Conservation (phyloP, 2,329 filamentous ascomycete genomes). For the Talaromyces amestolkiae region DNA sequence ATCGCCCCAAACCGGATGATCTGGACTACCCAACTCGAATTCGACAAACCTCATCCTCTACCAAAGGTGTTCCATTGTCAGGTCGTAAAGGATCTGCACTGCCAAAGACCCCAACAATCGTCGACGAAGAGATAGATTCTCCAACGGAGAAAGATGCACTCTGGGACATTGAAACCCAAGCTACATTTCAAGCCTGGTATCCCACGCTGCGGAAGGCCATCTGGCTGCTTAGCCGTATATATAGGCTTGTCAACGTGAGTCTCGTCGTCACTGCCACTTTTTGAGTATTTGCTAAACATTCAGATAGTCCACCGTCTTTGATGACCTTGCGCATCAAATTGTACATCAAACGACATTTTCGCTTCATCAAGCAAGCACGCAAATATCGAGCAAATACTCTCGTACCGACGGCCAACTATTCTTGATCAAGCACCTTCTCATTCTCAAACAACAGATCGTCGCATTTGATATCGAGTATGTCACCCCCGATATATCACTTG, state of each 20-base stretch:
- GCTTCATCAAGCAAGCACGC: slow-evolving; percentile 71
- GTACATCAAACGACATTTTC: slow-evolving; percentile 87
- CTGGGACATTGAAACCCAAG: slow-evolving; percentile 57
- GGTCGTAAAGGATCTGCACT: slow-evolving; percentile 50
- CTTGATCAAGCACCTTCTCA: slow-evolving; percentile 88
- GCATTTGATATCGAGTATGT: slow-evolving; percentile 88
- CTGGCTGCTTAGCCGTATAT: slow-evolving; percentile 67
- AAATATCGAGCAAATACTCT: slow-evolving; percentile 63
- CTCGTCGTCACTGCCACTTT: background rate
- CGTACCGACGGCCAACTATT: slow-evolving; percentile 80
- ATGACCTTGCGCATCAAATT: slow-evolving; percentile 73
- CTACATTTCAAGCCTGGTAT: slow-evolving; percentile 62
- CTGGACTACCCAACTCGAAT: slow-evolving; percentile 61
- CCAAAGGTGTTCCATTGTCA: slow-evolving; percentile 49
- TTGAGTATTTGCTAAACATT: slow-evolving; percentile 20
- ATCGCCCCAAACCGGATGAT: slow-evolving; percentile 63
- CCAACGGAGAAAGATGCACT: slow-evolving; percentile 44
- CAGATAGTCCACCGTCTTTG: slow-evolving; percentile 62
- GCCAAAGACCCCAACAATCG: slow-evolving; percentile 51
- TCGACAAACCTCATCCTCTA: slow-evolving; percentile 43
- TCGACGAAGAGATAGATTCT: slow-evolving; percentile 52
- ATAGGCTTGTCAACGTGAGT: slow-evolving; percentile 64
- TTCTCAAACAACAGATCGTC: slow-evolving; percentile 93
- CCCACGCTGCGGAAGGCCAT: slow-evolving; percentile 66
- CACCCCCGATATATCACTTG: slow-evolving; percentile 62